These are phyloP conservation scores for Scutellaria galericulata DNA, from an alignment of 257 asterid genomes.

Conservation along the genomic window DNA sequence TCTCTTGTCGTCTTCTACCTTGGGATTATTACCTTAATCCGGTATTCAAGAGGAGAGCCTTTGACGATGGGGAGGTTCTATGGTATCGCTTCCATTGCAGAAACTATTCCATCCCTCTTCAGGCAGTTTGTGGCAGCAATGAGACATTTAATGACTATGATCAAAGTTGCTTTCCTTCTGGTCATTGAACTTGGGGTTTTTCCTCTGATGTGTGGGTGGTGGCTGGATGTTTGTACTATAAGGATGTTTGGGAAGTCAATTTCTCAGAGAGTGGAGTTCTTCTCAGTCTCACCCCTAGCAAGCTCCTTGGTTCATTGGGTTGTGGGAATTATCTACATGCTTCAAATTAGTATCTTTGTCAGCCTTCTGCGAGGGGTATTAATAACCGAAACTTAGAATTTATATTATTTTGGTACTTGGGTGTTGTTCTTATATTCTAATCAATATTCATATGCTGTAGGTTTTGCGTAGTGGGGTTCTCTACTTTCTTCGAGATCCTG, in stretches of 20 bases:
- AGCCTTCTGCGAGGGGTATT: slow-evolving; percentile 99
- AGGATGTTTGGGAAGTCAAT: slow-evolving; percentile 94
- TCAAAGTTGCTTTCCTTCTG: slow-evolving; percentile 96
- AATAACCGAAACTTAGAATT: slow-evolving; percentile 12
- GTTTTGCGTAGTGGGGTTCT: slow-evolving; percentile 96
- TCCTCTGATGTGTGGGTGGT: slow-evolving; percentile 99
- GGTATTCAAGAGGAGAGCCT: slow-evolving; percentile 94
- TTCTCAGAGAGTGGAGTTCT: slow-evolving; percentile 93
- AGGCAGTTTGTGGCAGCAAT: slow-evolving; percentile 94
- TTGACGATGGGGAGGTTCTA: slow-evolving; percentile 94
- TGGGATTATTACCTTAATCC: slow-evolving; percentile 77
- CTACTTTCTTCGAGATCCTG: slow-evolving; percentile 97
- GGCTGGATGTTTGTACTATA: slow-evolving; percentile 97
- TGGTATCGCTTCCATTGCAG: slow-evolving; percentile 91
- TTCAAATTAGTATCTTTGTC: slow-evolving; percentile 97
- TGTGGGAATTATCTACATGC: slow-evolving; percentile 96
- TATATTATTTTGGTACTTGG: slow-evolving; percentile 1
- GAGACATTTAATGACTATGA: slow-evolving; percentile 98
- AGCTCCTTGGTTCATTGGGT: slow-evolving; percentile 99
- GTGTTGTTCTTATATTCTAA: slow-evolving; percentile 7
- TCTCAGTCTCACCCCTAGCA: slow-evolving; percentile 91
- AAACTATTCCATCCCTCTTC: slow-evolving; percentile 89
- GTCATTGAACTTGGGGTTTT: slow-evolving; percentile 98
- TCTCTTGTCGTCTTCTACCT: slow-evolving; percentile 81
- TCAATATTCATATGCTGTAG: slow-evolving; percentile 47